These are phyloP conservation scores for Pseudogymnoascus sp. DNA, from an alignment of 2,329 filamentous ascomycete species.

Conservation along the genomic window DNA sequence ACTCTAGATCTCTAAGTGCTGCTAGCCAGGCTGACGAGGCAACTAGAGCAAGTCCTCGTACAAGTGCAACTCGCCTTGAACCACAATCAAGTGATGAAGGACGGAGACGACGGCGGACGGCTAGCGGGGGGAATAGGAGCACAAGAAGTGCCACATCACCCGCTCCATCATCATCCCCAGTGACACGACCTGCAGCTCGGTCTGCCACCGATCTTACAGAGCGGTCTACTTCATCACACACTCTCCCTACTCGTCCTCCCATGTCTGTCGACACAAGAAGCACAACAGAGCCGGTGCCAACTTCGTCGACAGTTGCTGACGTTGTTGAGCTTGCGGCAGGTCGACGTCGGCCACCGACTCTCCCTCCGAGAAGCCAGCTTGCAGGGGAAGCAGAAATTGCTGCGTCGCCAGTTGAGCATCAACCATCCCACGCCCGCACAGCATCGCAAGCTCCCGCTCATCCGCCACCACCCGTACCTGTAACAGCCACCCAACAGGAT, in stretches of 20 bases:
- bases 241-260: constrained; percentile 17
- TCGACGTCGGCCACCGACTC: background rate
- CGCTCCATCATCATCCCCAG: constrained; percentile 32
- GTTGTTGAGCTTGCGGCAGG: constrained; percentile 1
- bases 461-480: constrained; percentile 10
- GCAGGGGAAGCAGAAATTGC: background rate
- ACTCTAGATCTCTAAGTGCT: constrained; percentile 41
- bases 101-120: constrained; percentile 42
- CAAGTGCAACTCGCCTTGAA: constrained; percentile 42
- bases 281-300: background rate
- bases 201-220: constrained; percentile 59
- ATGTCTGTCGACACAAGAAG: constrained; percentile 20
- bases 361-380: background rate
- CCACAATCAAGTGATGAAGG: constrained; percentile 41
- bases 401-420: background rate
- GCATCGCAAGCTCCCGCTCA: background rate
- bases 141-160: constrained; percentile 49
- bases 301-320: background rate
- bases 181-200: constrained; percentile 45
- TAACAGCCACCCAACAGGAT: constrained; percentile 26
- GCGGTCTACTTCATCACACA: constrained; percentile 28
- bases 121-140: constrained; percentile 34
- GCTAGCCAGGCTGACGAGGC: constrained; percentile 40
- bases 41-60: constrained; percentile 41
- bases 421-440: background rate